Evolutionary conservation across 129 eudicot genomes (phyloP).

Genomic region (Lactuca sativa): DNA sequence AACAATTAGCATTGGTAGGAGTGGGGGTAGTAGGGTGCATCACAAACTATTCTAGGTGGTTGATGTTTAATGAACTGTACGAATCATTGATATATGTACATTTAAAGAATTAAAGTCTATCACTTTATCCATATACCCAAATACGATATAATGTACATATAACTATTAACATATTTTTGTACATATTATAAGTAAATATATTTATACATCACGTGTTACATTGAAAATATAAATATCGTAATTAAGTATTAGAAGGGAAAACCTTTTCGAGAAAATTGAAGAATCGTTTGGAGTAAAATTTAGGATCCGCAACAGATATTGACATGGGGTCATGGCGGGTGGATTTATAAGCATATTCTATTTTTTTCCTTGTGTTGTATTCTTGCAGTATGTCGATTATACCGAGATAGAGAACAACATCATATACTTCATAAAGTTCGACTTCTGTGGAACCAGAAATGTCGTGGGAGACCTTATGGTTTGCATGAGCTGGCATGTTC

Average conservation of each 20-base stretch:
- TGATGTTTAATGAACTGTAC: conserved; percentile 33
- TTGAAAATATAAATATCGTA: not conserved
- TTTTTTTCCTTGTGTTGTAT: conserved; percentile 68
- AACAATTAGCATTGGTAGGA: conserved; percentile 18
- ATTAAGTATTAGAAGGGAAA: conserved; percentile 47
- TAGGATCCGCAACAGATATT: conserved; percentile 64
- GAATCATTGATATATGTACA: conserved; percentile 29
- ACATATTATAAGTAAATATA: not conserved
- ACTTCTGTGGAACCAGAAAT: conserved; percentile 49
- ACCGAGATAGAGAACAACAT: conserved; percentile 80
- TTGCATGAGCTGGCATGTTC: conserved; percentile 92
- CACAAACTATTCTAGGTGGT: conserved; percentile 18
- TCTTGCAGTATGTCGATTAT: conserved; percentile 76
- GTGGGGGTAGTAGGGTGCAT: conserved; percentile 22
- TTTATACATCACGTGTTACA: not conserved
- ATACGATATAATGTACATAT: conserved; percentile 4
- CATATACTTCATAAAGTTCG: conserved; percentile 75
- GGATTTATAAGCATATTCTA: conserved; percentile 68
- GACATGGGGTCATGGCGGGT: conserved; percentile 53
- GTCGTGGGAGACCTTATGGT: conserved; percentile 47
- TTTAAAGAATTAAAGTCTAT: conserved; percentile 5
- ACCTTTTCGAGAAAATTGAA: conserved; percentile 50
- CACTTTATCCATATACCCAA: conserved; percentile 4
- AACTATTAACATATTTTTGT: not conserved
- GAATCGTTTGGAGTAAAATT: conserved; percentile 65